A percentile compares a stretch with the other conserved stretches of the same genome.
Evolutionary conservation across 2,329 filamentous ascomycete species (phyloP).

Genomic region (Trichoderma guizhouense): DNA sequence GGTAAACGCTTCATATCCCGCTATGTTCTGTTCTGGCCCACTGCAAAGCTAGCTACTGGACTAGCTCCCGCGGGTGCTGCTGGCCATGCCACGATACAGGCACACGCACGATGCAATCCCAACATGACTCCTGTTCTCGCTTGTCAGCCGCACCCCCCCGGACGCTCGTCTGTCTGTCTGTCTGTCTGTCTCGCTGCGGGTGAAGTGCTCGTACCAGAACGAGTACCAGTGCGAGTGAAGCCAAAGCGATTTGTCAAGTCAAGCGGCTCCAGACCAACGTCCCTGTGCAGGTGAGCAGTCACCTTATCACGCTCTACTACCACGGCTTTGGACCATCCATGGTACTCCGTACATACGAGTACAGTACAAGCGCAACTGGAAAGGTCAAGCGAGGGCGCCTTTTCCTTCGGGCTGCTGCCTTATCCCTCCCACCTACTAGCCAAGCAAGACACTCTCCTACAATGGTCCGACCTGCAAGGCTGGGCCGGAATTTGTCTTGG

Average conservation of each 20-base stretch:
- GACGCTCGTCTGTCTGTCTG: neutral
- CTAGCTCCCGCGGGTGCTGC: neutral
- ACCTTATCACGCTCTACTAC: neutral
- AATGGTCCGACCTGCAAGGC: slow-evolving; percentile 1
- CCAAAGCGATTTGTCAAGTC: neutral
- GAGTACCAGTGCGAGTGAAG: neutral
- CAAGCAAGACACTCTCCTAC: slow-evolving; percentile 3
- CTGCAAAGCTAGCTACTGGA: neutral
- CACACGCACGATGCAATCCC: neutral
- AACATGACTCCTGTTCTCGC: neutral
- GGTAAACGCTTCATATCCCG: neutral
- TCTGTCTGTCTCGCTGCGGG: neutral
- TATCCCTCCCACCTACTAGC: slow-evolving; percentile 1
- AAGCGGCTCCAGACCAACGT: neutral
- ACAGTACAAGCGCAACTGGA: neutral
- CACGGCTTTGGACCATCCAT: neutral
- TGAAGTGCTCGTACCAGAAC: neutral
- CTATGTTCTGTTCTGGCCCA: neutral
- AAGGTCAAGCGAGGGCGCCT: neutral
- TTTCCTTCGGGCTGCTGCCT: neutral
- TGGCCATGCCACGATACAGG: neutral
- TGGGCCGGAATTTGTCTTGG: neutral
- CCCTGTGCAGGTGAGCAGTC: slow-evolving; percentile 15
- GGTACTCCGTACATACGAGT: neutral
- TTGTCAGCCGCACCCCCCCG: neutral